Evolutionary conservation across 2,329 filamentous ascomycete species (phyloP).

Genomic region (Phialophora tarda): DNA sequence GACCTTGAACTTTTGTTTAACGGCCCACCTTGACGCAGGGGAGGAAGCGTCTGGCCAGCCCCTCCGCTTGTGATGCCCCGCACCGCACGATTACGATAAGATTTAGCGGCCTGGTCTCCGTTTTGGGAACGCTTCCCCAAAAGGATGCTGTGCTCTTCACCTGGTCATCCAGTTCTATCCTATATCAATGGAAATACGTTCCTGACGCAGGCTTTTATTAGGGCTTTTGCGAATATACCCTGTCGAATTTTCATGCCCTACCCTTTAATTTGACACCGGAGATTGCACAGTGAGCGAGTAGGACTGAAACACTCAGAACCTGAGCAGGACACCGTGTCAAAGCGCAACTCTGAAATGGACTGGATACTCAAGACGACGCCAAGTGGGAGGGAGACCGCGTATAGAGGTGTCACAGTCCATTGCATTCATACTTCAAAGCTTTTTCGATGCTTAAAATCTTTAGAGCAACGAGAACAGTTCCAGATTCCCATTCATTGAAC

Average conservation of each 20-base stretch:
- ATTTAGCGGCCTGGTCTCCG: slow-evolving; percentile 2
- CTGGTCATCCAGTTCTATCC: background rate
- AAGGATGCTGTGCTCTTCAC: background rate
- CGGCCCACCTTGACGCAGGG: slow-evolving; percentile 3
- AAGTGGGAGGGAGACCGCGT: background rate
- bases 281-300: background rate
- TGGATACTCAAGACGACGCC: background rate
- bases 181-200: background rate
- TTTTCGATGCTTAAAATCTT: background rate
- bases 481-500: background rate
- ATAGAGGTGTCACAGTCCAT: background rate
- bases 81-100: slow-evolving; percentile 1
- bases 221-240: background rate
- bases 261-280: background rate
- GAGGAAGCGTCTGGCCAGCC: background rate
- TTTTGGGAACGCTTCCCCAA: background rate
- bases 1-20: slow-evolving; percentile 7
- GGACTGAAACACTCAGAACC: background rate
- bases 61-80: slow-evolving; percentile 7
- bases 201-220: background rate
- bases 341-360: background rate
- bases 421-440: background rate
- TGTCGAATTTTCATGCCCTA: background rate
- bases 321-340: background rate
- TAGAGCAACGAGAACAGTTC: background rate